Percentiles rank a stretch among this genome's conserved stretches.
These are phyloP conservation scores for Morella rubra DNA, from an alignment of 306 rosid genomes.

Conservation along the genomic window DNA sequence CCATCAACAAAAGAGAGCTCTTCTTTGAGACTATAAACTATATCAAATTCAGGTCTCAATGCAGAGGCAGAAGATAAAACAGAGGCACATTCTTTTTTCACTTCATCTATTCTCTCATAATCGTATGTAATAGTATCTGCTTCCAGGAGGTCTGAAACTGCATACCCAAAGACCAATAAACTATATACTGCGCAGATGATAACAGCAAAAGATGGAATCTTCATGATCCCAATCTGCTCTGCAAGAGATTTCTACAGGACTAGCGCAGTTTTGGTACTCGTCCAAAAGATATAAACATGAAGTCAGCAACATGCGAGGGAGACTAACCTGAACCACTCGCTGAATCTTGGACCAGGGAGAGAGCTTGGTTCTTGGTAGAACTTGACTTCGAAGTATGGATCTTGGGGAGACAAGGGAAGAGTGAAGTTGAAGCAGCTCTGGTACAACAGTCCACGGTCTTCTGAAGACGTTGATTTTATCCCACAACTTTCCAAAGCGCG, in stretches of 20 bases:
- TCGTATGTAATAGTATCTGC: constrained; percentile 31
- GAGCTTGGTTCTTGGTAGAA: not conserved
- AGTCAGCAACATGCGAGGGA: constrained; percentile 2
- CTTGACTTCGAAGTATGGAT: not conserved
- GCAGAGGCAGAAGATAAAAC: constrained; percentile 70
- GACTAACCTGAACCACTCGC: not conserved
- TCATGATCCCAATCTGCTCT: constrained; percentile 47
- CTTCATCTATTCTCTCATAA: constrained; percentile 73
- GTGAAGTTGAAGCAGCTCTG: not conserved
- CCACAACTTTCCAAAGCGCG: not conserved
- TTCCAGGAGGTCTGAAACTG: constrained; percentile 42
- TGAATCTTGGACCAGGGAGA: not conserved
- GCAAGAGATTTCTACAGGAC: constrained; percentile 11
- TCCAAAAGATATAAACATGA: constrained; percentile 19
- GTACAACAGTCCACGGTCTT: not conserved
- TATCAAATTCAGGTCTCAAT: constrained; percentile 46
- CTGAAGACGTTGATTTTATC: not conserved
- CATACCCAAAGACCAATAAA: constrained; percentile 42
- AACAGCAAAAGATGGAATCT: constrained; percentile 41
- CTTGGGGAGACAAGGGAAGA: not conserved
- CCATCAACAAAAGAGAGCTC: constrained; percentile 70
- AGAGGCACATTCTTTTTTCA: constrained; percentile 59
- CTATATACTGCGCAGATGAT: constrained; percentile 43
- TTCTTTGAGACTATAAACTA: constrained; percentile 42
- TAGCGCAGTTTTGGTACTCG: constrained; percentile 19